Evolutionary conservation across 2,329 filamentous ascomycete species (phyloP).

Genomic region (Colletotrichum siamense): DNA sequence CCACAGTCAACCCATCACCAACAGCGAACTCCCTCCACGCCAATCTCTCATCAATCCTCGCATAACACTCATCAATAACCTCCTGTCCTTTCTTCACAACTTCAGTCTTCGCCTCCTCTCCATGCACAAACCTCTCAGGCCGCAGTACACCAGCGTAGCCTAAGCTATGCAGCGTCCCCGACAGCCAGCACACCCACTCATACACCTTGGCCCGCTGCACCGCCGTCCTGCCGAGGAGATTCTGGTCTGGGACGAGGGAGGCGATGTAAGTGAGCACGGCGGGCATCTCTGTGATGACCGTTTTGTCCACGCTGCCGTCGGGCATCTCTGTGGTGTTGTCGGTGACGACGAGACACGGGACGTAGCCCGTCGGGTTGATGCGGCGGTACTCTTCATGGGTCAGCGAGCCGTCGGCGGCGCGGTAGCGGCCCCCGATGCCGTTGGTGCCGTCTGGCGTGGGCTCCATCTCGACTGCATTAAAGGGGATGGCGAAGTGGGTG

Average conservation of each 20-base stretch:
- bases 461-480: constrained; percentile 25
- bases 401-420: constrained; percentile 36
- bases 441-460: background rate
- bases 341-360: constrained; percentile 30
- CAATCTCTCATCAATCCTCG: constrained; percentile 20
- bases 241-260: constrained; percentile 22
- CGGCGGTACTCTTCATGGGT: constrained; percentile 30
- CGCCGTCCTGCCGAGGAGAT: constrained; percentile 24
- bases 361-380: constrained; percentile 34
- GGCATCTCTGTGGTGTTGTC: too few relatives aligned
- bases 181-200: constrained; percentile 39
- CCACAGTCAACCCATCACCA: background rate
- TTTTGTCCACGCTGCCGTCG: background rate
- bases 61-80: constrained; percentile 18
- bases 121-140: constrained; percentile 32
- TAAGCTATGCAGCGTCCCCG: constrained; percentile 33
- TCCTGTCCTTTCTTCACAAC: constrained; percentile 22
- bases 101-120: background rate
- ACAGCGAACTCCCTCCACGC: background rate
- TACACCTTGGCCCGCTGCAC: constrained; percentile 29
- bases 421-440: background rate
- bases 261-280: constrained; percentile 38
- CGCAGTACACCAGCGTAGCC: constrained; percentile 30
- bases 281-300: constrained; percentile 23
- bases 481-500: constrained; percentile 31